Conservation (phyloP, 441 rosid species). For the Gossypium trilobum region DNA sequence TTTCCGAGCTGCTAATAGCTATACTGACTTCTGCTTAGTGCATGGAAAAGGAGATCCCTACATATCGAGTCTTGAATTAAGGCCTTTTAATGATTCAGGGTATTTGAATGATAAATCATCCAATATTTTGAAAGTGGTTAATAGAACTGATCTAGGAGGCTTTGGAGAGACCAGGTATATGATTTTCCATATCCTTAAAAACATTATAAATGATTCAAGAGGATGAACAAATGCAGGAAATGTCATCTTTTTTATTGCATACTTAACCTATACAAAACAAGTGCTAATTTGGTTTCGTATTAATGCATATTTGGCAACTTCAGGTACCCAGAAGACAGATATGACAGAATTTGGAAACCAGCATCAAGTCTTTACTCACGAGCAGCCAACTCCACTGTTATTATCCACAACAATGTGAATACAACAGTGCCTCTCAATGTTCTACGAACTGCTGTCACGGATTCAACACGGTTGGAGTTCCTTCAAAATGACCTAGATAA, state of each 20-base stretch:
- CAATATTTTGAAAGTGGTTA: conserved; percentile 34
- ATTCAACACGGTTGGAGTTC: conserved; percentile 32
- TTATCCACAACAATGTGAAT: neutral
- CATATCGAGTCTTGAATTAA: conserved; percentile 47
- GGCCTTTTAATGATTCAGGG: conserved; percentile 32
- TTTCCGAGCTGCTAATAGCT: conserved; percentile 30
- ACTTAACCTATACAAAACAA: neutral
- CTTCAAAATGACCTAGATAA: conserved; percentile 27
- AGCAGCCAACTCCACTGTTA: neutral
- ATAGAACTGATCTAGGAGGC: conserved; percentile 38
- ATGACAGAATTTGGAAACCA: conserved; percentile 55
- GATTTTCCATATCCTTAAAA: neutral
- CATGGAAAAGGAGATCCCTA: conserved; percentile 34
- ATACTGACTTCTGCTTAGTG: conserved; percentile 42
- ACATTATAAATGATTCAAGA: neutral
- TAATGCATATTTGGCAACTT: conserved; percentile 12
- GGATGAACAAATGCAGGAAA: neutral
- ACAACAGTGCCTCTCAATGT: conserved; percentile 38
- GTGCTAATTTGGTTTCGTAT: neutral
- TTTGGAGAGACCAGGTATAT: conserved; percentile 32
- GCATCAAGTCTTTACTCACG: conserved; percentile 12
- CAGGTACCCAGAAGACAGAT: conserved; percentile 49
- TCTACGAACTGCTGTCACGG: conserved; percentile 40
- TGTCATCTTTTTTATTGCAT: neutral
- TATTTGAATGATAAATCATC: conserved; percentile 28